Evolutionary conservation across 2,329 filamentous ascomycete species (phyloP), one percentile per base, ranked within the genome.

Genomic region (Neonectria neomacrospora): DNA sequence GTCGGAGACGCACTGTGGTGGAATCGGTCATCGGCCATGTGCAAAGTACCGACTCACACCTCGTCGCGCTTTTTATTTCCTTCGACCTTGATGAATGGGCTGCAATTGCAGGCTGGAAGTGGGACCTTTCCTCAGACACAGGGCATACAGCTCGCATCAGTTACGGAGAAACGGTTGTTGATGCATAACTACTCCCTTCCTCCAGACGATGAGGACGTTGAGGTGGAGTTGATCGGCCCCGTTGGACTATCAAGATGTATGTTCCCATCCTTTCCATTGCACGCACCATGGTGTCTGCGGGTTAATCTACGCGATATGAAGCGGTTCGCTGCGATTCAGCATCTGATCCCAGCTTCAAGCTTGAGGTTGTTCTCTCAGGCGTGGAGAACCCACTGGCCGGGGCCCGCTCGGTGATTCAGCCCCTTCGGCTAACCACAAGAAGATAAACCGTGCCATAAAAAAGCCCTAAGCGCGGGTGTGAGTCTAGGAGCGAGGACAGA

Each of bases 361-460:
- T 52, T 57, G 66, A 67, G 62, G 58, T 59, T 65, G 58, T 59
- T 65, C 61, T 50, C 57, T 58, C 65, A 71, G 34, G 54, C 58
- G 55, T 62, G 63, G 65, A 65, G 63, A 64, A 72, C 71, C 60
- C 54, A 61, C 39, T 47, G 56, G 41, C 47, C 60, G 61, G 63
- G 56, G 39, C 52, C 58, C 48, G 62, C 42, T 60, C 54, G 54
- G 70, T 61, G 61, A 61, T 63, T 68, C 66, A 63, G 50, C 44
- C 52, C 64, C 55, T 59, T 67, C 65, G 58, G 42, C 67, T 73
- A 73, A 64, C 70, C 62, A 9, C 9, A 67, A 67, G 50, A 47
- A 57, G 69, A 60, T 64, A 67, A 70, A 48, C 54, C 52, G 39
- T 54, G 34, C 42, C 50, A 37, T 48, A 41, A 51, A 41, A 51